These are phyloP conservation scores for Angomonas ambiguus DNA, from an alignment of 208 protist species.

Conservation along the genomic window DNA sequence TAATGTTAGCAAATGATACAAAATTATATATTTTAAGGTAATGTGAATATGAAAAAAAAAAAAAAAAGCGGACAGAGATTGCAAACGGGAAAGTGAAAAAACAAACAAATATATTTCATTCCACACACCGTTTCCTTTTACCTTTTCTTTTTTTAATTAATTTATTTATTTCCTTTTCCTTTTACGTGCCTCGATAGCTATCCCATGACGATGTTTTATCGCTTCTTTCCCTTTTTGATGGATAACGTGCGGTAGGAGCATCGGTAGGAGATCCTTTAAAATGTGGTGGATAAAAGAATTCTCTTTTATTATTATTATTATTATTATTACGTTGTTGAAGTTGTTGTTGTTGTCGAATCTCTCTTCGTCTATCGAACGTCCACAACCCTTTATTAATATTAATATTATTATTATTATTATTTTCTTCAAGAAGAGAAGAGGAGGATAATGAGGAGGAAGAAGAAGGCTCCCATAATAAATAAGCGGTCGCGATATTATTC, in stretches of 20 bases:
- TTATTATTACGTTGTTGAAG: slow-evolving; percentile 9
- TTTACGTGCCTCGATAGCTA: slow-evolving; percentile 51
- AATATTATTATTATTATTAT: no score
- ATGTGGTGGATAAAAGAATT: slow-evolving; percentile 58
- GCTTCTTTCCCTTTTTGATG: slow-evolving; percentile 24
- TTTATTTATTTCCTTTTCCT: background rate
- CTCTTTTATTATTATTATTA: slow-evolving; percentile 2
- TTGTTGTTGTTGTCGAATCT: slow-evolving; percentile 6
- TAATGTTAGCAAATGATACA: background rate
- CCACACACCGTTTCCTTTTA: no score
- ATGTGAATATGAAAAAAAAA: slow-evolving; percentile 9
- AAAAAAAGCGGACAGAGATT: background rate
- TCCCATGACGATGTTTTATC: slow-evolving; percentile 33
- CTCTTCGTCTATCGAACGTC: background rate
- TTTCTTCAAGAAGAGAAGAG: slow-evolving; percentile 9
- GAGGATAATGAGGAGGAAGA: background rate
- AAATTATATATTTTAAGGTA: background rate
- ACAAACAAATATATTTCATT: background rate
- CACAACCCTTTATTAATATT: no score
- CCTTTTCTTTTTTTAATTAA: no score
- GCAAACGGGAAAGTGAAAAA: background rate
- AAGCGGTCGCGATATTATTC: background rate
- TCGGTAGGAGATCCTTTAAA: slow-evolving; percentile 61
- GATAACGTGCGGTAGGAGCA: slow-evolving; percentile 37
- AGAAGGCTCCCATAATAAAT: background rate